Conservation (phyloP, 2,329 filamentous ascomycete genomes). For the Pestalotiopsis sp. region DNA sequence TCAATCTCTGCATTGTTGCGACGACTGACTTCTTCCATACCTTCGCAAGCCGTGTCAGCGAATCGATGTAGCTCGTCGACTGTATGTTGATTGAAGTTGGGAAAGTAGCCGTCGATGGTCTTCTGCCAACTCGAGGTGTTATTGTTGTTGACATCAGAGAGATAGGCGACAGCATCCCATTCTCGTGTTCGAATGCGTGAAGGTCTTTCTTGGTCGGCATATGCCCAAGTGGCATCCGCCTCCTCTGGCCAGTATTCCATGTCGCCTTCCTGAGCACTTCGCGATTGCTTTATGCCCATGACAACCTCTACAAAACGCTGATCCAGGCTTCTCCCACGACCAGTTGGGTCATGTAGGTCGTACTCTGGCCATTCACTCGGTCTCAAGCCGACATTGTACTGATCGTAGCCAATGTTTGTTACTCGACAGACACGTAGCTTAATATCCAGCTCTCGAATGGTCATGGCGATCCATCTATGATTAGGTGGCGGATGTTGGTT, state of each 20-base stretch:
- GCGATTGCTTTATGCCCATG: conserved; percentile 42
- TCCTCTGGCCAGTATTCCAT: conserved; percentile 37
- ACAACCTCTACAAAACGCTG: conserved; percentile 51
- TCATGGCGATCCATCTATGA: conserved; percentile 45
- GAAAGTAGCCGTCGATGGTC: conserved; percentile 47
- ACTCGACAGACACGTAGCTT: conserved; percentile 45
- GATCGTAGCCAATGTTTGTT: conserved; percentile 46
- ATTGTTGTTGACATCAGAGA: conserved; percentile 34
- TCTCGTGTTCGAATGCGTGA: conserved; percentile 35
- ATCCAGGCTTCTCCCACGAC: conserved; percentile 41
- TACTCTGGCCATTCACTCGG: conserved; percentile 30
- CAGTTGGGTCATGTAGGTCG: conserved; percentile 45
- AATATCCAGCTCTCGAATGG: conserved; percentile 37
- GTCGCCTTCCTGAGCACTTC: conserved; percentile 32
- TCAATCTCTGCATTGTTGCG: background rate
- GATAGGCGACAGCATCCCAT: conserved; percentile 23
- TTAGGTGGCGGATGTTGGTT: conserved; percentile 40
- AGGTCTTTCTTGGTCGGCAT: conserved; percentile 25
- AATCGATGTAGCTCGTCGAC: conserved; percentile 48
- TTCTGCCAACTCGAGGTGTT: conserved; percentile 44
- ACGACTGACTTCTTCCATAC: conserved; percentile 45
- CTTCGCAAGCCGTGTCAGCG: conserved; percentile 45
- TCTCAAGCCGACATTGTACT: conserved; percentile 38
- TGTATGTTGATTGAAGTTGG: conserved; percentile 45
- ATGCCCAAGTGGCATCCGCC: conserved; percentile 20